A percentile compares a stretch with the other conserved stretches of the same genome.
Conservation (phyloP, 176 grass and related monocot genomes). For the Stipa capillata region DNA sequence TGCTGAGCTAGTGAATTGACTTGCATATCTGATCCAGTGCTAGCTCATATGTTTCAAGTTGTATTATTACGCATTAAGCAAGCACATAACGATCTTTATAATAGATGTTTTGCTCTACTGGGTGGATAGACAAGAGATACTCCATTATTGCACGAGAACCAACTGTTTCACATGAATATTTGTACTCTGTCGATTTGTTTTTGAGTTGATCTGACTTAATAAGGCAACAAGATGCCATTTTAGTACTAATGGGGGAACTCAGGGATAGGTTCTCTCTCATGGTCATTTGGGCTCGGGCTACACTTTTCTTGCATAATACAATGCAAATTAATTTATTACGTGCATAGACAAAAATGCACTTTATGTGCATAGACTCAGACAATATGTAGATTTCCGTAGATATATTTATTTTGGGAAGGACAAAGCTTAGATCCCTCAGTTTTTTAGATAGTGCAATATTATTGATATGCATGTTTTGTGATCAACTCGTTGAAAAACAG, state of each 20-base stretch:
- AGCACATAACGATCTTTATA: slow-evolving; percentile 20
- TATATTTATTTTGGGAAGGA: slow-evolving; percentile 5
- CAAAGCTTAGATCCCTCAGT: neutral
- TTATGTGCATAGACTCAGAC: neutral
- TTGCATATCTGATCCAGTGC: slow-evolving; percentile 23
- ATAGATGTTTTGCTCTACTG: slow-evolving; percentile 15
- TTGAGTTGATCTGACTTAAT: slow-evolving; percentile 28
- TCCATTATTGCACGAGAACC: slow-evolving; percentile 31
- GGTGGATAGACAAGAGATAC: slow-evolving; percentile 21
- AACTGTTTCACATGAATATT: slow-evolving; percentile 24
- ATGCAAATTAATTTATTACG: neutral
- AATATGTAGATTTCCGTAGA: neutral
- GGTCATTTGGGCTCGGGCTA: neutral
- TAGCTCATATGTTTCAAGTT: slow-evolving; percentile 15
- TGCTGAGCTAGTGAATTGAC: neutral
- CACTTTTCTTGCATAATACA: neutral
- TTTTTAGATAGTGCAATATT: neutral
- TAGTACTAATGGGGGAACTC: neutral
- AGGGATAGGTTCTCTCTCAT: neutral
- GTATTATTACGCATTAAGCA: slow-evolving; percentile 12
- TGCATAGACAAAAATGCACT: slow-evolving; percentile 8
- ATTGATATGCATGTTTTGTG: neutral
- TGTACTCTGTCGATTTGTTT: slow-evolving; percentile 35
- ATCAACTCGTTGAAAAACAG: neutral
- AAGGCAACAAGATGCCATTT: slow-evolving; percentile 19